A percentile compares a stretch with the other conserved stretches of the same genome.
These are phyloP conservation scores for Mariannaea elegans DNA, from an alignment of 2,329 filamentous ascomycete species.

Conservation along the genomic window DNA sequence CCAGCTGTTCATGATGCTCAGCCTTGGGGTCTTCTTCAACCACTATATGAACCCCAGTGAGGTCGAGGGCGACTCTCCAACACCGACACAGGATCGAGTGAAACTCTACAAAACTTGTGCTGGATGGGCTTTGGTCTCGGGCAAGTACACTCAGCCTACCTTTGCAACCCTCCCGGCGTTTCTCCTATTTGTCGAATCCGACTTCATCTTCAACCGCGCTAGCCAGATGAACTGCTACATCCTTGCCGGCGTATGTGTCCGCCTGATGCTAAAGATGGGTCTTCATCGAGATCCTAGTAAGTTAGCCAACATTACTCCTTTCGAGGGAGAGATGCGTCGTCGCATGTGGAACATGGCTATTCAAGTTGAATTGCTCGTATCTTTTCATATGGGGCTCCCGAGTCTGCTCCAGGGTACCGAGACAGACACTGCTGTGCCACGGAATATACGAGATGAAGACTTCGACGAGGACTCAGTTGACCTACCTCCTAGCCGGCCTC, in stretches of 20 bases:
- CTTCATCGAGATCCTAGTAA: slow-evolving; percentile 64
- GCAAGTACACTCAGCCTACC: slow-evolving; percentile 60
- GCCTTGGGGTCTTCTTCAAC: slow-evolving; percentile 55
- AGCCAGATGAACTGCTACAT: slow-evolving; percentile 65
- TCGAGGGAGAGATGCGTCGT: slow-evolving; percentile 63
- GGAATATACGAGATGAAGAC: slow-evolving; percentile 72
- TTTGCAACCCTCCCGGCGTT: slow-evolving; percentile 59
- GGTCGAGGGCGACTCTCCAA: slow-evolving; percentile 50
- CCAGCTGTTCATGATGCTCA: slow-evolving; percentile 58
- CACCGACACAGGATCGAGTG: slow-evolving; percentile 55
- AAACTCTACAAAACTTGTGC: slow-evolving; percentile 58
- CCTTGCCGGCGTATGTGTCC: slow-evolving; percentile 58
- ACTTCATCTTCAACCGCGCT: slow-evolving; percentile 61
- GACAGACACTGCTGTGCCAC: slow-evolving; percentile 68
- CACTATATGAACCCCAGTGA: slow-evolving; percentile 55
- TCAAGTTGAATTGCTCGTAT: slow-evolving; percentile 70
- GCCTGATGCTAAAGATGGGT: slow-evolving; percentile 67
- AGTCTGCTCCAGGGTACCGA: slow-evolving; percentile 71
- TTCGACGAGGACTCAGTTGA: slow-evolving; percentile 64
- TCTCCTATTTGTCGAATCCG: slow-evolving; percentile 61
- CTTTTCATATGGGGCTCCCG: slow-evolving; percentile 74
- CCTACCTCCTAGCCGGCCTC: slow-evolving; percentile 65
- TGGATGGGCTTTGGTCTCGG: slow-evolving; percentile 60
- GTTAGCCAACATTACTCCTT: slow-evolving; percentile 59
- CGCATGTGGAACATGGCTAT: slow-evolving; percentile 62